Evolutionary conservation across 2,329 filamentous ascomycete genomes (phyloP), one percentile per base, ranked within the genome.

Genomic region (Paecilomyces dactylethromorphus): DNA sequence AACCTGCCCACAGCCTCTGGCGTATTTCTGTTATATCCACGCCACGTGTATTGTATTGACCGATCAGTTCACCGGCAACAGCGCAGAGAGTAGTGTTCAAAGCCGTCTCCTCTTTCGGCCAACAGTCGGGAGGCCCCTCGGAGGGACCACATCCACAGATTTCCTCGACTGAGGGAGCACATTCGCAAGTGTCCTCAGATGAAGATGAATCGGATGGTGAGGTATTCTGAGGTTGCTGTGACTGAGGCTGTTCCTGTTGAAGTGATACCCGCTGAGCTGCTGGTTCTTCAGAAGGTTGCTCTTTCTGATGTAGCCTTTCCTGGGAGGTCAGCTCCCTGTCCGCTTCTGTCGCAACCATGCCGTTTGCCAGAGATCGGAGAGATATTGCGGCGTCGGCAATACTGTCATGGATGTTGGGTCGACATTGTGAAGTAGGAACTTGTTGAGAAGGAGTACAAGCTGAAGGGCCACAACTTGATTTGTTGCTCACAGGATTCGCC

Each of bases 1-100:
- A 75, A 0, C 72, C 74, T n/a, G 66, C 62, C 59, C 69, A 70
- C 13, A 76, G 68, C 58, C 65, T 71, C 53, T 63, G 62, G 39
- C 66, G 69, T 45, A 77, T 76, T 35, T 74, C 69, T 10, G 67
- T 66, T 35, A 75, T 66, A 54, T 76, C 73, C 21, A 69, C 51
- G 0, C 71, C 69, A 21, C 67, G 67, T 10, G 68, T 71, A 56
- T 76, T 72, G 61, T 73, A 76, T 56, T 74, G 74, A 11, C 67
- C 61, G 21, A 76, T 68, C 57, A 77, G 62, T 26, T 71, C 70
- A 54, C 74, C 74, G 2, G 74, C 73, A 18, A 76, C 68, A n/a
- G 69, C 67, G 58, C 74, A 76, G 18, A 75, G 65, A 3, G 73
- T 74, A 6, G 72, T 72, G 49, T 73, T 72, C 3, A 73, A 63